Percentiles rank a stretch among this genome's conserved stretches.
phyloP scores from a whole-genome alignment of 176 grass and related monocot genomes.

The Ananas comosus region DNA sequence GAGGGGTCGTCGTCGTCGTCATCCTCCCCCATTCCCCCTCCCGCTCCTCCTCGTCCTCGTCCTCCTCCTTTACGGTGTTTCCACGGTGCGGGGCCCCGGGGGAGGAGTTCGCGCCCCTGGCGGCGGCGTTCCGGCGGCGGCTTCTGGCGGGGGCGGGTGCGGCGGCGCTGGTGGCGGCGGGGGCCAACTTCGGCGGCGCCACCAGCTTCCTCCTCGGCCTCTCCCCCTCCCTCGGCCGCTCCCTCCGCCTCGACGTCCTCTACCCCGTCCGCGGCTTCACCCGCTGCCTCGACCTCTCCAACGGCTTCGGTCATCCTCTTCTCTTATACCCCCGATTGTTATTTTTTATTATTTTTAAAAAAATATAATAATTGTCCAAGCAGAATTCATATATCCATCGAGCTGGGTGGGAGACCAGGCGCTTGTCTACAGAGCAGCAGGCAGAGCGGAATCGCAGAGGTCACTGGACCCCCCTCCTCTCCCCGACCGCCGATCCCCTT shows the following conservation, averaged over 20 bases:
- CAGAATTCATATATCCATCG: slow-evolving; percentile 93
- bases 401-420: slow-evolving; percentile 91
- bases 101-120: slow-evolving; percentile 65
- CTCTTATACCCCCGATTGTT: too few species aligned
- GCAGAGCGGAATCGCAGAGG: slow-evolving; percentile 64
- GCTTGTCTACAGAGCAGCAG: slow-evolving; percentile 49
- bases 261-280: slow-evolving; percentile 84
- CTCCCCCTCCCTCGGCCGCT: slow-evolving; percentile 54
- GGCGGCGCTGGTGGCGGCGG: slow-evolving; percentile 52
- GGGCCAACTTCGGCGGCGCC: slow-evolving; percentile 74
- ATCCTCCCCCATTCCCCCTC: neutral
- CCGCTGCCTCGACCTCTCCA: slow-evolving; percentile 63
- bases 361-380: too few species aligned
- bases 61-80: slow-evolving; percentile 19
- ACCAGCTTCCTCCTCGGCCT: slow-evolving; percentile 90
- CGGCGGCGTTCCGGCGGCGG: slow-evolving; percentile 58
- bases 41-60: neutral
- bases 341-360: neutral
- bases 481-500: slow-evolving; percentile 6
- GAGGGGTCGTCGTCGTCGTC: neutral
- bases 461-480: slow-evolving; percentile 57
- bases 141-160: slow-evolving; percentile 44
- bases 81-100: slow-evolving; percentile 20
- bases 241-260: slow-evolving; percentile 69
- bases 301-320: slow-evolving; percentile 49